Percentiles rank a stretch among this genome's conserved stretches.
Conservation (phyloP, 805 yeast species). For the Candida yuanshanica region DNA sequence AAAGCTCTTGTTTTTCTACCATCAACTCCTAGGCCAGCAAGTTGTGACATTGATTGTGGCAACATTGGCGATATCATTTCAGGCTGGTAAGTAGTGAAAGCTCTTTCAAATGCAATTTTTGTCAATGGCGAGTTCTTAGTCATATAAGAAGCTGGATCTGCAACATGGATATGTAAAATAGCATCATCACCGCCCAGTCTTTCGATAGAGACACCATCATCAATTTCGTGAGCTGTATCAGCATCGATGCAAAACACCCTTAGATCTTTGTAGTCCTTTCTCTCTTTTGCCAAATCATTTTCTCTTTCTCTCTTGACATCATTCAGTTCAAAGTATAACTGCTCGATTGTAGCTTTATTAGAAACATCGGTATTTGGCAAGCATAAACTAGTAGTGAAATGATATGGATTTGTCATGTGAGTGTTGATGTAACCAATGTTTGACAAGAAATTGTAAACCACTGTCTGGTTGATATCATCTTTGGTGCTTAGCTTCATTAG, state of each 20-base stretch:
- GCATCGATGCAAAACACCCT: constrained; percentile 82
- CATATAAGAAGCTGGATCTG: constrained; percentile 77
- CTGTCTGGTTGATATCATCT: constrained; percentile 45
- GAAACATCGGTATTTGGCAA: constrained; percentile 41
- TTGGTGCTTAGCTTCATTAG: constrained; percentile 27
- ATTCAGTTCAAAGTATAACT: constrained; percentile 33
- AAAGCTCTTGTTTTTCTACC: constrained; percentile 41
- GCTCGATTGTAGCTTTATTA: constrained; percentile 36
- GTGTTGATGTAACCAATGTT: constrained; percentile 23
- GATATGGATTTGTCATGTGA: constrained; percentile 39
- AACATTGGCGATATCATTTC: constrained; percentile 63
- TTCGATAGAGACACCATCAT: constrained; percentile 79
- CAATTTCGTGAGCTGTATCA: constrained; percentile 79
- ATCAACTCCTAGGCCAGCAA: constrained; percentile 46
- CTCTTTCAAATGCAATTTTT: constrained; percentile 52
- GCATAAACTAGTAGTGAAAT: constrained; percentile 41
- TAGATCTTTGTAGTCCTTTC: constrained; percentile 38
- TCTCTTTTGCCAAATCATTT: constrained; percentile 17
- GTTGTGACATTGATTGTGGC: constrained; percentile 47
- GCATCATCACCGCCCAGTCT: constrained; percentile 25
- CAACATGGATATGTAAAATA: constrained; percentile 66
- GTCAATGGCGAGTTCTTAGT: constrained; percentile 30
- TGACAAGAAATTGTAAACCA: constrained; percentile 46
- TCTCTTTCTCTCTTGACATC: constrained; percentile 17
- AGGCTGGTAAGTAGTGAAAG: constrained; percentile 70